Base-by-base conservation (phyloP, 441 rosid species). In the Populus hybrid region DNA sequence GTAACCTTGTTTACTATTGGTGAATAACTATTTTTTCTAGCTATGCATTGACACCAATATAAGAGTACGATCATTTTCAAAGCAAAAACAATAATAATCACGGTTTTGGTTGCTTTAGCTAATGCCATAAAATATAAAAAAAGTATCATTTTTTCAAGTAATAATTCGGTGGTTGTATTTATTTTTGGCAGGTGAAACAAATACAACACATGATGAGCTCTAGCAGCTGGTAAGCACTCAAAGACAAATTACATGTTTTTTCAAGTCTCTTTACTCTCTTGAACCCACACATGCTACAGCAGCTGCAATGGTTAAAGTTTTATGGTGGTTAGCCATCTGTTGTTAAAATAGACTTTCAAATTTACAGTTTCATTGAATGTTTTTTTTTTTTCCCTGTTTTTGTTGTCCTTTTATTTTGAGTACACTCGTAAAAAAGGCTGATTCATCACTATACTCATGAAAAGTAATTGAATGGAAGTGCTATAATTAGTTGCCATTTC, bases 151-250 rank as follows among this genome's bases (percentile, higher is more conserved):
- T 54, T 42, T 54, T 18, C 61, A 54, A 54, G n/a, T 18, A 6
- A 16, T 54, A 54, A 54, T 54, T 54, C 1, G 32, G 40, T 69
- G n/a, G 16, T 10, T 69, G 40, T 46, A n/a, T 34, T 59, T 21
- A 46, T 69, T 67, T 81, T 79, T 72, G 18, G 76, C 86, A 84
- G 89, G 76, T 65, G 74, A 65, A 40, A 76, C 30, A 35, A 71
- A 68, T 70, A 34, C 57, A 42, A 77, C 36, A 30, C 89, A 84
- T 5, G 89, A 88, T 5, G 88, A 88, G 83, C 88, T 86, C 8
- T 54, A 54, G 77, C 86, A 85, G 76, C 68, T 18, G 70, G 76
- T 70, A 78, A 46, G 78, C 57, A 24, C 61, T 16, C 61, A 18
- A 50, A 50, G 61, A 54, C n/a, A 16, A 18, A 46, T 14, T 54